A percentile compares a stretch with the other conserved stretches of the same genome.
phyloP scores from a whole-genome alignment of 2,329 filamentous ascomycete species.

The Colletotrichum godetiae region DNA sequence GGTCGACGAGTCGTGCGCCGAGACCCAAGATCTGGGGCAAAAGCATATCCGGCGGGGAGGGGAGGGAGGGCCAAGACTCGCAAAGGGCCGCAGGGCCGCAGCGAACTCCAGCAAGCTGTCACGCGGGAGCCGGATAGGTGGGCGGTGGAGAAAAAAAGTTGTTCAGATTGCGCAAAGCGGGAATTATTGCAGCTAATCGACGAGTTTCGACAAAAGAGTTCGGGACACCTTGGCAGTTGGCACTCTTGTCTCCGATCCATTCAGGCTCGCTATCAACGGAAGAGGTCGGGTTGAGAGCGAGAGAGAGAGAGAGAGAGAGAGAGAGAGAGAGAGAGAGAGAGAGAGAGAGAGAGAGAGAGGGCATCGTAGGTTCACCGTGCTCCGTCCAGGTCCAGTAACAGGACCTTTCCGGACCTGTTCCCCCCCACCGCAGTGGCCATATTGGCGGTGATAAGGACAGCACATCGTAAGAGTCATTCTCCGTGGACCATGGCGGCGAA shows the following conservation, averaged over 20 bases:
- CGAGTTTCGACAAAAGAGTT: neutral
- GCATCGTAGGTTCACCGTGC: neutral
- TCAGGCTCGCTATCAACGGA: neutral
- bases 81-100: neutral
- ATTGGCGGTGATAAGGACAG: neutral
- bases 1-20: neutral
- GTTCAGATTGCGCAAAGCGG: constrained; percentile 6
- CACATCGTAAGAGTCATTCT: constrained; percentile 5
- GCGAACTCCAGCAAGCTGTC: constrained; percentile 1
- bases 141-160: neutral
- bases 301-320: too few relatives aligned
- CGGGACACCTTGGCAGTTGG: neutral
- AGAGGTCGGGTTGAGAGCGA: neutral
- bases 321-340: too few relatives aligned
- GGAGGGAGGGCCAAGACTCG: neutral
- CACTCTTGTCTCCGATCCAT: neutral
- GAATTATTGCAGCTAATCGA: neutral
- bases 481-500: neutral
- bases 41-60: neutral
- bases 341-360: too few relatives aligned
- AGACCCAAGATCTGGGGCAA: neutral
- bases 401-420: neutral
- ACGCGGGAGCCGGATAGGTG: neutral
- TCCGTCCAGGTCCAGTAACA: neutral
- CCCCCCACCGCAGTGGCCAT: neutral